phyloP scores from a whole-genome alignment of 2,329 filamentous ascomycete genomes.

The Elsinoe ampelina region DNA sequence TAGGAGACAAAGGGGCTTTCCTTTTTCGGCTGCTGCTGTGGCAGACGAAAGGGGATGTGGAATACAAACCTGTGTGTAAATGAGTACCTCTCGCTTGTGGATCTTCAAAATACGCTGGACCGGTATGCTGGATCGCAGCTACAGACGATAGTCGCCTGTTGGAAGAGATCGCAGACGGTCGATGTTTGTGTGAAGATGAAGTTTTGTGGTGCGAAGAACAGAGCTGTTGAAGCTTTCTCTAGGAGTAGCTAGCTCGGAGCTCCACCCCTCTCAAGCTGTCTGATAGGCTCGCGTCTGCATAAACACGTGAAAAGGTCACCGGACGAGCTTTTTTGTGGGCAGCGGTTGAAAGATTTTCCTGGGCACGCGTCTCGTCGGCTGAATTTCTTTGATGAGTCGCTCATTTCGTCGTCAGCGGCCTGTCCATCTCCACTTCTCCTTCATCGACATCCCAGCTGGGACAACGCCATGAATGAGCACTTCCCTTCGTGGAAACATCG shows the following conservation, averaged over 20 bases:
- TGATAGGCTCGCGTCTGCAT: background rate
- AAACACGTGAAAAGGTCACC: background rate
- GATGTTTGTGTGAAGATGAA: background rate
- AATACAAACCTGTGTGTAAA: background rate
- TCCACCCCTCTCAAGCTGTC: background rate
- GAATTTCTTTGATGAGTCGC: background rate
- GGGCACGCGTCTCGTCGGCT: no score
- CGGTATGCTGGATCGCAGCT: background rate
- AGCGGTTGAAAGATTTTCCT: background rate
- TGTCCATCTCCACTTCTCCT: slow-evolving; percentile 3
- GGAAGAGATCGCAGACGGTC: background rate
- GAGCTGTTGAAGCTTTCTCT: background rate
- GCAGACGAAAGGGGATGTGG: slow-evolving; percentile 4
- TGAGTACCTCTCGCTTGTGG: background rate
- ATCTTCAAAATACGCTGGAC: background rate
- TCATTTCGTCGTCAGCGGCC: background rate
- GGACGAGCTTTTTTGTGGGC: background rate
- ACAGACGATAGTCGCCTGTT: background rate
- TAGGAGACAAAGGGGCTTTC: slow-evolving; percentile 3
- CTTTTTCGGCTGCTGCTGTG: background rate
- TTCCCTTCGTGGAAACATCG: slow-evolving; percentile 1
- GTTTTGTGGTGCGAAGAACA: background rate
- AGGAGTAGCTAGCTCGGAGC: background rate
- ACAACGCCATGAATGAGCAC: background rate
- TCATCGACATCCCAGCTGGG: slow-evolving; percentile 3